Evolutionary conservation across 441 rosid species (phyloP), one percentile per base, ranked within the genome.

Genomic region (Euphorbia celastroides): DNA sequence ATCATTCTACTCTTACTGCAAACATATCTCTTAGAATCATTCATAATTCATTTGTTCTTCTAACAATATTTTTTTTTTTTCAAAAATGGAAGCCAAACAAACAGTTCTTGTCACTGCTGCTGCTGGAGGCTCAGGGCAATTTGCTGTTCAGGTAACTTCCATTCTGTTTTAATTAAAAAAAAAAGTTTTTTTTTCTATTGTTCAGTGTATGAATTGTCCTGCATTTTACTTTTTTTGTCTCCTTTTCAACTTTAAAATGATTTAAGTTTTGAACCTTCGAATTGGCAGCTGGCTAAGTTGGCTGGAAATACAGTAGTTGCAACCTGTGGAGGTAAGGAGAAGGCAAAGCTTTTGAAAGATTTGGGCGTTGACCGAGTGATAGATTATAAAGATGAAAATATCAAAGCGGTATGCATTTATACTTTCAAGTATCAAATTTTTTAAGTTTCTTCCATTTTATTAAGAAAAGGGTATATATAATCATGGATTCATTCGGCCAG

Each of bases 51-150:
- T 50, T 52, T 73, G 56, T 19, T 68, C 61, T 41, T 75, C 66
- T 72, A 65, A 68, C 61, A 27, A 25, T 38, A 26, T 42, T 44
- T 72, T 64, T 19, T 65, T 71, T 13, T 20, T 20, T 20, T 70
- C 65, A 67, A 72, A 85, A 76, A 89, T 89, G 92, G 85, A 79
- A 78, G 86, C 97, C 60, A 91, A 89, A 64, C 78, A 88, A 79
- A 74, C 73, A 38, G 96, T 94, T 60, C 94, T 94, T 70, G 97
- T 94, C 64, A 94, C 99, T 72, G 99, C 99, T 70, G 99, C 97
- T 73, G 97, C 97, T 2, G 97, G 99, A 75, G 99, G 99, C 56
- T 91, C 99, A 7, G 99, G 99, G 42, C 99, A 94, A 74, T 94
- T 94, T 68, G 98, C 97, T 31, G 98, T 94, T 61, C 99, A 94